A percentile compares a stretch with the other conserved stretches of the same genome.
Evolutionary conservation across 1,284 basidiomycete species (phyloP).

Genomic region (Cryptococcus sp.): DNA sequence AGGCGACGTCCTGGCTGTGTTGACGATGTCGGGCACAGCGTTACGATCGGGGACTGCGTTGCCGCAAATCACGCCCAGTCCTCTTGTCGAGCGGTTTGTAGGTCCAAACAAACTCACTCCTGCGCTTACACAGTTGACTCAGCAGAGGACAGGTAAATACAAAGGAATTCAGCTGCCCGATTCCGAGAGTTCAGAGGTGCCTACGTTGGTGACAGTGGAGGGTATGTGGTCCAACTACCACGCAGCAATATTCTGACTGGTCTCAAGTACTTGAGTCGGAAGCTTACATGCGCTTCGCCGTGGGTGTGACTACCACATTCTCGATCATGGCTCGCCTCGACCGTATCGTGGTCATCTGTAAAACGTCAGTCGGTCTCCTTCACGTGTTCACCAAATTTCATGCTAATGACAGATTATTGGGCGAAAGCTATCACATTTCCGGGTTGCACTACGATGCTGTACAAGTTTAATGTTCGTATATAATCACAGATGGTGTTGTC

Average conservation of each 20-base stretch:
- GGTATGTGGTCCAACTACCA: constrained; percentile 16
- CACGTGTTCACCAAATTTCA: neutral
- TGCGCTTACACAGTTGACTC: neutral
- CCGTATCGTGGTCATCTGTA: constrained; percentile 40
- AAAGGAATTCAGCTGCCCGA: constrained; percentile 36
- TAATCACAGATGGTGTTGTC: too few species aligned
- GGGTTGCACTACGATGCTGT: constrained; percentile 17
- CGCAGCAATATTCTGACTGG: neutral
- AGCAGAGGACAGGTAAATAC: constrained; percentile 30
- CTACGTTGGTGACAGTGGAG: constrained; percentile 41
- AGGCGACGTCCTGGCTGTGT: constrained; percentile 73
- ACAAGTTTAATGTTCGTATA: too few species aligned
- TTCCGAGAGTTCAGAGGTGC: constrained; percentile 33
- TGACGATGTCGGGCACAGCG: constrained; percentile 56
- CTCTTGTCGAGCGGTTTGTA: constrained; percentile 70
- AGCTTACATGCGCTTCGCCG: constrained; percentile 45
- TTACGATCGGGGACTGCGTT: constrained; percentile 70
- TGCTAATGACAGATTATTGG: constrained; percentile 28
- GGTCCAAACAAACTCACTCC: constrained; percentile 5
- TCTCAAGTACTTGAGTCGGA: constrained; percentile 36
- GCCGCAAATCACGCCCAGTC: constrained; percentile 81
- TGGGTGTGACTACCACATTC: constrained; percentile 43
- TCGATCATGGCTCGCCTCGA: constrained; percentile 43
- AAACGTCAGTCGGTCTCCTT: constrained; percentile 42
- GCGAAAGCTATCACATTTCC: constrained; percentile 43